Conservation (phyloP, 2,329 filamentous ascomycete species). For the Microsporum canis region DNA sequence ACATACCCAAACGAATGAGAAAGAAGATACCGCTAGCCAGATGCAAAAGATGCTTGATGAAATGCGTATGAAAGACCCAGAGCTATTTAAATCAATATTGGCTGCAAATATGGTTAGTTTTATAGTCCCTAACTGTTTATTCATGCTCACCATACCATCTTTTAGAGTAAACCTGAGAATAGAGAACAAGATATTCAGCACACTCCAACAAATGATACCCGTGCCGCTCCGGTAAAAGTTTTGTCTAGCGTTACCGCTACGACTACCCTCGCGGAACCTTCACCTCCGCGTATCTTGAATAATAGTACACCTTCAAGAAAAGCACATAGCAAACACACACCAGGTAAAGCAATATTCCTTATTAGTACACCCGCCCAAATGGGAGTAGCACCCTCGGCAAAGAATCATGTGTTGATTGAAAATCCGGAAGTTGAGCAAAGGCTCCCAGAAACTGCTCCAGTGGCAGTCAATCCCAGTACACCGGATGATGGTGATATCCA, state of each 20-base stretch:
- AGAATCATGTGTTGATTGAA: not conserved
- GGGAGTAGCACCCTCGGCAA: not conserved
- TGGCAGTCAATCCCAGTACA: not conserved
- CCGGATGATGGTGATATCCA: too few species aligned
- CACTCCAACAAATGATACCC: not conserved
- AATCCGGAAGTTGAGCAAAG: not conserved
- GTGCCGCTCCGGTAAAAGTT: too few species aligned
- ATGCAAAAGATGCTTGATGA: slow-evolving; percentile 47
- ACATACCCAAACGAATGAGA: not conserved
- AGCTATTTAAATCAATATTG: slow-evolving; percentile 45
- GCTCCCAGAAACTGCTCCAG: not conserved
- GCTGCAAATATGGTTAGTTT: slow-evolving; percentile 30
- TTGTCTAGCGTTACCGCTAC: not conserved
- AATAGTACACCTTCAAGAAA: not conserved
- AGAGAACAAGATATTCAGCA: not conserved
- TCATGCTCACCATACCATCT: not conserved
- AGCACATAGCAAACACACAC: not conserved
- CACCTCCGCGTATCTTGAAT: not conserved
- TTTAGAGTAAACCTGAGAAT: not conserved
- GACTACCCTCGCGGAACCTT: not conserved
- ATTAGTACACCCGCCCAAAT: not conserved
- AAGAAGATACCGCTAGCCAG: slow-evolving; percentile 37
- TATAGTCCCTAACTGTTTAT: not conserved
- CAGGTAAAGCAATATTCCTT: not conserved
- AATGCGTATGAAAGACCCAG: slow-evolving; percentile 48